phyloP scores from a whole-genome alignment of 768 basidiomycete genomes.

The Trametopsis cervina region DNA sequence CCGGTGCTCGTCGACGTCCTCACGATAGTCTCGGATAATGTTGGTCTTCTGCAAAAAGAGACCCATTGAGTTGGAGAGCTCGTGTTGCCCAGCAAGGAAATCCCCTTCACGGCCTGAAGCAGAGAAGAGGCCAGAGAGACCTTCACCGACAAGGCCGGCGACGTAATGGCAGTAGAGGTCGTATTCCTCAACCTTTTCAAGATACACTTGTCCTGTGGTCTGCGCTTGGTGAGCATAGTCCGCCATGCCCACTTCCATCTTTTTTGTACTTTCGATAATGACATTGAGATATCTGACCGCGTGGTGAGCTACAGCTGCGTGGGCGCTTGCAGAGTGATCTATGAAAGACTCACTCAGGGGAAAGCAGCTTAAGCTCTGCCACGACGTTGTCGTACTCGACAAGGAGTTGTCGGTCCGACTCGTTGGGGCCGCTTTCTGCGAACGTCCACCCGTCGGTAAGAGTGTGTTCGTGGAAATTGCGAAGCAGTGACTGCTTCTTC shows the following conservation, averaged over 20 bases:
- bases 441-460: conserved; percentile 85
- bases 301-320: conserved; percentile 11
- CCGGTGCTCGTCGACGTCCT: conserved; percentile 79
- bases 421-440: conserved; percentile 71
- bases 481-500: conserved; percentile 79
- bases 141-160: conserved; percentile 95
- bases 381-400: conserved; percentile 78
- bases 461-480: conserved; percentile 74
- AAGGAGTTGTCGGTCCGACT: conserved; percentile 83
- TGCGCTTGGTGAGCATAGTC: conserved; percentile 86
- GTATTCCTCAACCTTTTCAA: conserved; percentile 78
- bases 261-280: conserved; percentile 75
- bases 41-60: conserved; percentile 96
- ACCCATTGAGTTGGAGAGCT: conserved; percentile 92
- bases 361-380: conserved; percentile 68
- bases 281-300: conserved; percentile 57
- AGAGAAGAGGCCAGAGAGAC: conserved; percentile 81
- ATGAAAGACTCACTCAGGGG: conserved; percentile 43
- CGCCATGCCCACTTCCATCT: conserved; percentile 96
- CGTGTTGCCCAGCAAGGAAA: conserved; percentile 73
- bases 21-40: conserved; percentile 91
- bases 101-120: conserved; percentile 76
- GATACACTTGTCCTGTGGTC: conserved; percentile 58
- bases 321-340: conserved; percentile 3
- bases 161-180: conserved; percentile 99